Base-by-base conservation (phyloP, 371 early-diverging fungal species). In the Mucor plumbeus region DNA sequence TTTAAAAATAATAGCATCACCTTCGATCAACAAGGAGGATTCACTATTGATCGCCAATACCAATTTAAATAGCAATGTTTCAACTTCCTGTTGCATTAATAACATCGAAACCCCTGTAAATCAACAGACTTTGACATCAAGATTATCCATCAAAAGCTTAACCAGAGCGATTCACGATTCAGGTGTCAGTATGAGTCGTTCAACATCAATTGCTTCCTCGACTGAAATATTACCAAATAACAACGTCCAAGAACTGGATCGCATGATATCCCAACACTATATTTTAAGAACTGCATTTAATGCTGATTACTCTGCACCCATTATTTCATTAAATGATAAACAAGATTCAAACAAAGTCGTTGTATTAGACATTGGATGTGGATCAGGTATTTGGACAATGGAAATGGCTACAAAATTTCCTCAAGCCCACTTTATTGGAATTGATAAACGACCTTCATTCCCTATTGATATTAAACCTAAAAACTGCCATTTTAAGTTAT, bases 261-360 rank as follows among this genome's bases (percentile, higher is more conserved):
- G 76, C n/a, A 53, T 78, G 58, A 74, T 80, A n/a, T 70, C 78
- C 31, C 81, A 80, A 31, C 81, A 80, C 48, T 80, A 80, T 21
- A 65, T 78, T 3, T 43, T 80, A 17, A 68, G 78, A 3, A 74
- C 70, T 10, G 74, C 76, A 3, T 78, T 80, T 48, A 63, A 58
- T 41, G 65, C 71, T 10, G 69, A 73, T 15, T 71, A 58, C 41
- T 73, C 62, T 19, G 69, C 70, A 14, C 67, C 79, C 10, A 62
- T 67, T 14, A 61, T 21, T 54, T 64, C 21, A 17, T 47, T 55
- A 39, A 66, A 38, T 9, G 56, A 44, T 60, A 68, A 36, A 57
- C 43, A 63, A 35, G 59, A 58, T 19, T 17, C 50, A 15, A 26
- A 21, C 21, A 26, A 50, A 5, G 10, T 21, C 0, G 58, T 73